Conservation (phyloP, 371 early-diverging fungal species). For the Syncephalastrum sp. region DNA sequence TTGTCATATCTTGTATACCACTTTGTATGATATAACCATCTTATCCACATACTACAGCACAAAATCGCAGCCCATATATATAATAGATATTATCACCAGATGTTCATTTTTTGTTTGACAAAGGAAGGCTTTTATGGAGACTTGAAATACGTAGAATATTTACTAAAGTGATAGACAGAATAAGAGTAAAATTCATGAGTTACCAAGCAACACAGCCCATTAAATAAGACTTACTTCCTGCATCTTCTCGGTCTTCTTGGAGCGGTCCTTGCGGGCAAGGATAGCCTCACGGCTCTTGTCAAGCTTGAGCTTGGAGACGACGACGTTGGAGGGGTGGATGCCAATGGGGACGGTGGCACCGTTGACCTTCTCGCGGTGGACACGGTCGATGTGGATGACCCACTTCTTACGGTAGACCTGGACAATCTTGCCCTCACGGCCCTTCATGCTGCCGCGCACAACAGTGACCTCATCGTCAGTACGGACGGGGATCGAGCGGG, state of each 20-base stretch:
- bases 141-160: too few species aligned
- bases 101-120: too few species aligned
- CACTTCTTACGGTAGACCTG: constrained; percentile 97
- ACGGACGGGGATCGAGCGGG: constrained; percentile 94
- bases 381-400: constrained; percentile 96
- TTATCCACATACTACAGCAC: too few species aligned
- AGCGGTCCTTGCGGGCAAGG: constrained; percentile 74
- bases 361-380: constrained; percentile 96
- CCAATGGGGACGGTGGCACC: constrained; percentile 88
- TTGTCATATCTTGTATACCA: too few species aligned
- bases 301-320: constrained; percentile 90
- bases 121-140: too few species aligned
- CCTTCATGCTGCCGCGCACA: constrained; percentile 94
- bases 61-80: too few species aligned
- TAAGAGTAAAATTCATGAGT: too few species aligned
- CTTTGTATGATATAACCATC: too few species aligned
- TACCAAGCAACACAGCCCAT: too few species aligned
- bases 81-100: too few species aligned
- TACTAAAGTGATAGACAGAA: too few species aligned
- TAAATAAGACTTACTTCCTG: constrained; percentile 26
- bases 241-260: constrained; percentile 38
- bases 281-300: constrained; percentile 94
- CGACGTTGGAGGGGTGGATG: constrained; percentile 97
- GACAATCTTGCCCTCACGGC: constrained; percentile 95
- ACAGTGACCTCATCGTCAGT: constrained; percentile 96